phyloP scores from a whole-genome alignment of 345 rosid species.

The Syzygium aromaticum region DNA sequence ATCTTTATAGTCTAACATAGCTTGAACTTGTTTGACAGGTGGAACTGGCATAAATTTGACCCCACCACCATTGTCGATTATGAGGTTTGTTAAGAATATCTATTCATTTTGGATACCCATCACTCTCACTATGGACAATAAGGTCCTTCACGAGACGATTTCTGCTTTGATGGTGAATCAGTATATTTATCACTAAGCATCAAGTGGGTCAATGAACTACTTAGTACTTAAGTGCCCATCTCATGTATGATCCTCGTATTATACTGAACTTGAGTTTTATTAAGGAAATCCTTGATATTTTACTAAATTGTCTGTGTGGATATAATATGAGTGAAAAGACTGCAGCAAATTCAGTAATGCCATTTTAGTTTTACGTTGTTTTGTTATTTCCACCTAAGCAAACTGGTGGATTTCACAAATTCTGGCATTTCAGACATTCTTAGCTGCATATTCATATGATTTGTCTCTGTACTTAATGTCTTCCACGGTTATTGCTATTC shows the following conservation, averaged over 20 bases:
- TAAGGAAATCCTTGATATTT: background rate
- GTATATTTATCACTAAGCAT: background rate
- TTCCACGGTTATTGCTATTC: background rate
- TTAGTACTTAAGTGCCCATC: background rate
- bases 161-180: background rate
- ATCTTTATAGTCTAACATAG: background rate
- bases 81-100: slow-evolving; percentile 46
- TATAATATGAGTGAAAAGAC: background rate
- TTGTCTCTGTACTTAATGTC: background rate
- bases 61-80: slow-evolving; percentile 80
- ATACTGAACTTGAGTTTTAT: background rate
- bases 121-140: background rate
- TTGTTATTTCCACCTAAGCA: background rate
- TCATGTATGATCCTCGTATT: background rate
- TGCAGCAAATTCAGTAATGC: background rate
- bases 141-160: background rate
- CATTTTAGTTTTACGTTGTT: background rate
- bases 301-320: background rate
- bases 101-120: background rate
- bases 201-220: background rate
- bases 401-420: background rate
- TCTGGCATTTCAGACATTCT: background rate
- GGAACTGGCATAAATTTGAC: slow-evolving; percentile 99
- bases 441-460: background rate
- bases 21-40: slow-evolving; percentile 36